Evolutionary conservation across 805 yeast genomes (phyloP).

Genomic region (Nematodospora valgi): DNA sequence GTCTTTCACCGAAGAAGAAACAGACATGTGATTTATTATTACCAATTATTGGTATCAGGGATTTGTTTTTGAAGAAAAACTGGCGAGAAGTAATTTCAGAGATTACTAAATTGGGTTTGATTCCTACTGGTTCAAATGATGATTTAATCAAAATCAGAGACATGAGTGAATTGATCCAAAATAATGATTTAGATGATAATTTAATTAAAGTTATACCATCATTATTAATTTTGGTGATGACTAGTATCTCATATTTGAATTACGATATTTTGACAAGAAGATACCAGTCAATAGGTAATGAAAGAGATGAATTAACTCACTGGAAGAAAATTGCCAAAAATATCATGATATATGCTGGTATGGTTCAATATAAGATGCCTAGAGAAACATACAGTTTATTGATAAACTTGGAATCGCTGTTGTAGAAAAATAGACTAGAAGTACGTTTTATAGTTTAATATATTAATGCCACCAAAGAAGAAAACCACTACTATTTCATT

Average conservation of each 20-base stretch:
- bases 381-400: constrained; percentile 72
- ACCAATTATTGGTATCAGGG: constrained; percentile 65
- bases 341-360: constrained; percentile 93
- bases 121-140: constrained; percentile 53
- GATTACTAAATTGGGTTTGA: constrained; percentile 57
- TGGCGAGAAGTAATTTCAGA: constrained; percentile 57
- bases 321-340: constrained; percentile 67
- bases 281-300: constrained; percentile 45
- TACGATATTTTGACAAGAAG: constrained; percentile 40
- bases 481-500: constrained; percentile 3
- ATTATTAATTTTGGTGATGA: constrained; percentile 77
- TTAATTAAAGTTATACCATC: constrained; percentile 78
- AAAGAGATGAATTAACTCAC: constrained; percentile 48
- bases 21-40: constrained; percentile 65
- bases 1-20: constrained; percentile 51
- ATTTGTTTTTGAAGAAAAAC: constrained; percentile 49
- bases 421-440: constrained; percentile 14
- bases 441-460: background rate
- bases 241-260: constrained; percentile 60
- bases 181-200: constrained; percentile 61
- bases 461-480: background rate
- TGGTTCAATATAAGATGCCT: constrained; percentile 92
- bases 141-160: constrained; percentile 58
- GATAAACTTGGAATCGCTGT: constrained; percentile 56
- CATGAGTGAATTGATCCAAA: constrained; percentile 59